Percentiles rank a stretch among this genome's conserved stretches.
These are phyloP conservation scores for Clitocybe nebularis DNA, from an alignment of 1,284 basidiomycete species.

Conservation along the genomic window DNA sequence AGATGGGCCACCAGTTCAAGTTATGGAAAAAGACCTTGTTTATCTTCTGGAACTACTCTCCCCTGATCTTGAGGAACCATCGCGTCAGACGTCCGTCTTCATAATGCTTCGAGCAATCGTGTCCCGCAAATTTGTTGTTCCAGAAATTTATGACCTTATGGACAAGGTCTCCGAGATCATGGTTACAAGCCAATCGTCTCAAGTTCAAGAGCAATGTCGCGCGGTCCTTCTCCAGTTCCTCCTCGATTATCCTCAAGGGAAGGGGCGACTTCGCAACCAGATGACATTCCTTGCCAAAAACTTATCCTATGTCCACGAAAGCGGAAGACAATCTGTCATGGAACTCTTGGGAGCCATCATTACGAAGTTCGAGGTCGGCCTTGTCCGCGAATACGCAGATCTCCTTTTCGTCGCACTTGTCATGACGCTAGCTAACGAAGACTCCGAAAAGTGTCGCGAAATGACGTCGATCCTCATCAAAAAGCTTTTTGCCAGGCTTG, in stretches of 20 bases:
- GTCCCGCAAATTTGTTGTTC: slow-evolving; percentile 86
- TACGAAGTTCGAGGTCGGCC: slow-evolving; percentile 76
- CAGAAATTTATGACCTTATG: slow-evolving; percentile 98
- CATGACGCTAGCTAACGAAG: slow-evolving; percentile 92
- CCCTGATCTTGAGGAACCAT: slow-evolving; percentile 93
- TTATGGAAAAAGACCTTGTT: slow-evolving; percentile 88
- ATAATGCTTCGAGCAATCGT: slow-evolving; percentile 91
- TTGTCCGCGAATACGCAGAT: slow-evolving; percentile 83
- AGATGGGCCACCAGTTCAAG: slow-evolving; percentile 74
- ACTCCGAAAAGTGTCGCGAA: slow-evolving; percentile 83
- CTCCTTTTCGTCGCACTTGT: slow-evolving; percentile 91
- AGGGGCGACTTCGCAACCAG: slow-evolving; percentile 82
- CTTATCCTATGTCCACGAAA: slow-evolving; percentile 87
- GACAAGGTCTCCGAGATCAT: slow-evolving; percentile 91
- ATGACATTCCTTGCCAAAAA: slow-evolving; percentile 95
- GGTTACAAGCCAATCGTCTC: slow-evolving; percentile 89
- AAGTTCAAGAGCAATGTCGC: slow-evolving; percentile 91
- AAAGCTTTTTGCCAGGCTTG: slow-evolving; percentile 66
- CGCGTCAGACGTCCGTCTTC: slow-evolving; percentile 87
- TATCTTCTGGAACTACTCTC: slow-evolving; percentile 83
- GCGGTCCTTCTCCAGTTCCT: slow-evolving; percentile 91
- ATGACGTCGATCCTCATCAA: slow-evolving; percentile 85
- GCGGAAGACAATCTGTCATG: slow-evolving; percentile 88
- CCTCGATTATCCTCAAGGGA: slow-evolving; percentile 97
- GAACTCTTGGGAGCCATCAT: slow-evolving; percentile 85